Evolutionary conservation across 805 yeast genomes (phyloP).

Genomic region (Ascoidea asiatica): DNA sequence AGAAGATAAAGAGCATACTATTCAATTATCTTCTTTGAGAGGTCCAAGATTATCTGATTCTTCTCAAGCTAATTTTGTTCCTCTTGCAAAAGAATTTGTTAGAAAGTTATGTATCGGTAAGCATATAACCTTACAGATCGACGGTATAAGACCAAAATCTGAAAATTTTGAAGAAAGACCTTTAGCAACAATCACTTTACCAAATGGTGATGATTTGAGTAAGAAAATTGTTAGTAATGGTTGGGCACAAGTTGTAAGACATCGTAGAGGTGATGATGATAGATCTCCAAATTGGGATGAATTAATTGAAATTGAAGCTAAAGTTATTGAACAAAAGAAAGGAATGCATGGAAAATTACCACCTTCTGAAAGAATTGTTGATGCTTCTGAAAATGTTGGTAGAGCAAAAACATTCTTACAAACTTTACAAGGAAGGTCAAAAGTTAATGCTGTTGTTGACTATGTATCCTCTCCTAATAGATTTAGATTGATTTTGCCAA

Average conservation of each 20-base stretch:
- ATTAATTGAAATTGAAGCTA: conserved; percentile 54
- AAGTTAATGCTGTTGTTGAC: conserved; percentile 60
- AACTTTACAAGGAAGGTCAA: conserved; percentile 51
- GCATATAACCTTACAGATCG: conserved; percentile 44
- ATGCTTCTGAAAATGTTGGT: conserved; percentile 63
- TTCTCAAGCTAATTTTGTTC: conserved; percentile 39
- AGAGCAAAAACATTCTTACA: conserved; percentile 66
- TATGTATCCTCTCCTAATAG: conserved; percentile 57
- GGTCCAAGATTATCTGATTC: conserved; percentile 59
- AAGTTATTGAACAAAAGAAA: conserved; percentile 37
- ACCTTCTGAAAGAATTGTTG: conserved; percentile 51
- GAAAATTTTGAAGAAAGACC: conserved; percentile 54
- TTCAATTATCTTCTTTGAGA: conserved; percentile 64
- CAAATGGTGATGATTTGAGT: conserved; percentile 46
- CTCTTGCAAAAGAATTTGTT: conserved; percentile 61
- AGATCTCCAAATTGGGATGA: conserved; percentile 70
- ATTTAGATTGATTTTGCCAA: conserved; percentile 50
- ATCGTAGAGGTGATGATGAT: conserved; percentile 58
- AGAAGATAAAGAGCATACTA: conserved; percentile 34
- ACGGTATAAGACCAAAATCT: conserved; percentile 48
- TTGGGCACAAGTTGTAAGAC: conserved; percentile 65
- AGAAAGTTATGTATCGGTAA: conserved; percentile 62
- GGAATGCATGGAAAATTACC: conserved; percentile 52
- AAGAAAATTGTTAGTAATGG: conserved; percentile 50
- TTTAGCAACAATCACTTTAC: conserved; percentile 40